Evolutionary conservation across 2,329 filamentous ascomycete species (phyloP).

Genomic region (Sclerotinia subarctica): DNA sequence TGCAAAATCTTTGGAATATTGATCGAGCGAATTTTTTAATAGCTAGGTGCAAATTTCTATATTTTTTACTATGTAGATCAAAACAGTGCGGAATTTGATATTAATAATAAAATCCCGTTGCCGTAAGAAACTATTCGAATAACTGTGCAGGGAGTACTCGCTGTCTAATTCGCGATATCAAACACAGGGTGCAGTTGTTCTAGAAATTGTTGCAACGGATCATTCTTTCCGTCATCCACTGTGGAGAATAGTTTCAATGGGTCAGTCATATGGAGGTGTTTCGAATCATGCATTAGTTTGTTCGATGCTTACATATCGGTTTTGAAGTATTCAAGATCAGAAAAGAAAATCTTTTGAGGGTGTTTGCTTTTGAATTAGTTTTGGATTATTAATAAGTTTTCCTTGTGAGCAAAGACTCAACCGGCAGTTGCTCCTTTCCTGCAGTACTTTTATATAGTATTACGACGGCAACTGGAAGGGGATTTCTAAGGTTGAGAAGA

Average conservation of each 20-base stretch:
- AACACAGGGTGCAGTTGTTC: slow-evolving; percentile 50
- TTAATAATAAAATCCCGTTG: too few relatives aligned
- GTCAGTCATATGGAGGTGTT: background rate
- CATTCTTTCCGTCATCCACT: background rate
- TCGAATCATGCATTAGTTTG: background rate
- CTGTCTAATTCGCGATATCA: slow-evolving; percentile 55
- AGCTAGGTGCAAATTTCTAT: too few relatives aligned
- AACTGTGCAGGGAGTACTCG: slow-evolving; percentile 58
- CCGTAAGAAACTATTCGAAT: slow-evolving; percentile 41
- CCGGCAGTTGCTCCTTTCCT: background rate
- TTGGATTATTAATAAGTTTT: background rate
- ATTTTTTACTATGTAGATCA: too few relatives aligned
- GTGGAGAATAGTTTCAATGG: background rate
- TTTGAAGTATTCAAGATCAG: background rate
- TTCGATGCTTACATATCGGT: background rate
- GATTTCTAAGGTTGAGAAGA: background rate
- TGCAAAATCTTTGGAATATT: slow-evolving; percentile 37
- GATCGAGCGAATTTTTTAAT: too few relatives aligned
- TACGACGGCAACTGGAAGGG: background rate
- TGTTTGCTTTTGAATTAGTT: background rate
- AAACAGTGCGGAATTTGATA: too few relatives aligned
- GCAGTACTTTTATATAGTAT: background rate
- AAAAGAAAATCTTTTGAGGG: background rate
- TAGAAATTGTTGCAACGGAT: slow-evolving; percentile 29
- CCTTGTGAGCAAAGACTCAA: accelerated